Evolutionary conservation across 495 filamentous ascomycete species (phyloP).

Genomic region (Xylaria venustula): DNA sequence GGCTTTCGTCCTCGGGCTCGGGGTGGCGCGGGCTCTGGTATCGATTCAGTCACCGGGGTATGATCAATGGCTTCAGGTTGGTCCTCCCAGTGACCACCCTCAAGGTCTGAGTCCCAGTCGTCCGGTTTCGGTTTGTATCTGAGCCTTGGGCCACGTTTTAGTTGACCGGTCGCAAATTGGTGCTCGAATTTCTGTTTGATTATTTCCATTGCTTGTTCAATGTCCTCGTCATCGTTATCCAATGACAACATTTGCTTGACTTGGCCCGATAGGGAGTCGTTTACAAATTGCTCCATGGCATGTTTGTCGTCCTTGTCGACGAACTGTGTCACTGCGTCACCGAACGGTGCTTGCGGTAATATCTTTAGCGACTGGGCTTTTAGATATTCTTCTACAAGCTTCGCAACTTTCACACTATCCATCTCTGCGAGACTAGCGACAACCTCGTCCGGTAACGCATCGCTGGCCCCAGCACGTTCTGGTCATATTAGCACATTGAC

Average conservation of each 20-base stretch:
- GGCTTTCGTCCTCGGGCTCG: conserved; percentile 30
- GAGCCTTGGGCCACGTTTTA: conserved; percentile 54
- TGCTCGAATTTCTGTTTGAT: conserved; percentile 69
- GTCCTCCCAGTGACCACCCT: conserved; percentile 77
- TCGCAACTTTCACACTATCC: conserved; percentile 82
- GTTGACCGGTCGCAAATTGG: conserved; percentile 64
- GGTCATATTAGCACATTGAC: conserved; percentile 20
- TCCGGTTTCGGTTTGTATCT: conserved; percentile 74
- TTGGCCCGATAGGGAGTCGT: conserved; percentile 72
- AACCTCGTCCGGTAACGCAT: conserved; percentile 56
- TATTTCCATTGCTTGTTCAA: conserved; percentile 69
- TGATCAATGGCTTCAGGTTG: conserved; percentile 65
- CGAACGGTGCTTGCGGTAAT: conserved; percentile 84
- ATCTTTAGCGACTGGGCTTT: conserved; percentile 79
- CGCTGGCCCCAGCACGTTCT: conserved; percentile 35
- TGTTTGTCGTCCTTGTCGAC: conserved; percentile 95
- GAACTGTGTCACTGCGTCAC: conserved; percentile 90
- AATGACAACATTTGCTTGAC: conserved; percentile 71
- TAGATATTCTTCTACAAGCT: conserved; percentile 82
- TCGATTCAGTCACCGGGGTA: conserved; percentile 43
- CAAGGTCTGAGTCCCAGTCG: conserved; percentile 80
- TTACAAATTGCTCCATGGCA: conserved; percentile 86
- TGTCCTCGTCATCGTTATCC: conserved; percentile 65
- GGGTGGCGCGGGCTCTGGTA: conserved; percentile 30
- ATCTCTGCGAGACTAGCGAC: conserved; percentile 58